Percentiles rank a stretch among this genome's conserved stretches.
Evolutionary conservation across 768 basidiomycete genomes (phyloP).

Genomic region (Pulveroboletus sp.): DNA sequence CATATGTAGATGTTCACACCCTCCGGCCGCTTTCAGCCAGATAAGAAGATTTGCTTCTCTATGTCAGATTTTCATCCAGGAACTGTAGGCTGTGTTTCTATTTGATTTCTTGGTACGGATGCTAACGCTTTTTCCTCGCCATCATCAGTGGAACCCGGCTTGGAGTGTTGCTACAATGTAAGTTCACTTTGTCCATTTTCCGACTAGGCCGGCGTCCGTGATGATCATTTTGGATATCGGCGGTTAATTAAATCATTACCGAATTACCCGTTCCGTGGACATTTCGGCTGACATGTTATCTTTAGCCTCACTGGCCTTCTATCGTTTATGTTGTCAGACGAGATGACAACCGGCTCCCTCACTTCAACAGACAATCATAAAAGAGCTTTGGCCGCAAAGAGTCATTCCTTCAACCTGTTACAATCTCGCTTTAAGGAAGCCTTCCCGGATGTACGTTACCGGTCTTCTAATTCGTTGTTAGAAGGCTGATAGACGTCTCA

Average conservation of each 20-base stretch:
- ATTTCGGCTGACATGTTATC: slow-evolving; percentile 10
- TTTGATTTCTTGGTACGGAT: neutral
- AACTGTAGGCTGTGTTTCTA: slow-evolving; percentile 50
- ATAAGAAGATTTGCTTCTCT: slow-evolving; percentile 96
- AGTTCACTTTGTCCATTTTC: slow-evolving; percentile 30
- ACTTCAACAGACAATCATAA: slow-evolving; percentile 79
- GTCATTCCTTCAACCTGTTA: slow-evolving; percentile 81
- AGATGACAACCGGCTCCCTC: slow-evolving; percentile 94
- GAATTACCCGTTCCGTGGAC: neutral
- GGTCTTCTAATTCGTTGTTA: slow-evolving; percentile 16
- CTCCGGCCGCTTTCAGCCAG: slow-evolving; percentile 84
- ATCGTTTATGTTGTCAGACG: slow-evolving; percentile 93
- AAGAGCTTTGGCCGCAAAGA: slow-evolving; percentile 65
- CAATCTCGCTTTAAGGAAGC: slow-evolving; percentile 82
- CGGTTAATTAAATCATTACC: slow-evolving; percentile 16
- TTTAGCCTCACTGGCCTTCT: slow-evolving; percentile 84
- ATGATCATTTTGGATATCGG: slow-evolving; percentile 8
- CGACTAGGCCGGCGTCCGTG: slow-evolving; percentile 7
- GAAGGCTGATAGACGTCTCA: slow-evolving; percentile 21
- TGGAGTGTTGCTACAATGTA: slow-evolving; percentile 95
- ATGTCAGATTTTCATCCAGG: slow-evolving; percentile 97
- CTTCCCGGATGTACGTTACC: slow-evolving; percentile 75
- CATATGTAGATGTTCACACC: slow-evolving; percentile 80
- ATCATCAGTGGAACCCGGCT: slow-evolving; percentile 82
- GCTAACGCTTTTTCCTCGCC: neutral